Evolutionary conservation across 2,329 filamentous ascomycete species (phyloP), one percentile per base, ranked within the genome.

Genomic region (Phyllosticta paracitricarpa): DNA sequence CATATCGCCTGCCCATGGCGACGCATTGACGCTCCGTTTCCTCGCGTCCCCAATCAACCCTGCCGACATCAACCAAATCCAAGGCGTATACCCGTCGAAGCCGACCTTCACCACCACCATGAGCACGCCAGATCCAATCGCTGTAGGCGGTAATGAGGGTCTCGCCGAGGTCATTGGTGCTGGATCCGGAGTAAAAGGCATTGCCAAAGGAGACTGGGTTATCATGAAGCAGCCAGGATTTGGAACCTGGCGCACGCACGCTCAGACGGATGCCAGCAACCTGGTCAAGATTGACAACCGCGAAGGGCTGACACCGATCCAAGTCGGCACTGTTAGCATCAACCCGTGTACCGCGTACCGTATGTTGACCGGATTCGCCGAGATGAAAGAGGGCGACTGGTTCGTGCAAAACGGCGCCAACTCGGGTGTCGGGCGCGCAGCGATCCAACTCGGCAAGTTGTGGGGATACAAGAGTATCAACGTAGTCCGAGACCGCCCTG

Each of bases 391-490:
- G n/a, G 89, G 92, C 60, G 88, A 95, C 61, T 99, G 93, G 92
- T 90, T 97, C 71, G 86, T 99, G 55, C 94, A 99, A 76, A 99
- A 99, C 72, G 94, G 93, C 7, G 94, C 93, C 51, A 99, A 99
- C 75, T 91, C 86, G 52, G 94, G 91, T 10, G 94, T 99, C 17
- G 94, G 94, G 1, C 81, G 94, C 51, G 89, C 92, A 2, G 93
- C 91, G 10, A 94, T 97, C 65, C 94, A 99, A 76, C 79, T 99
- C 1, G 93, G 84, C 1, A 81, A 78, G 67, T 81, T 91, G 59
- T 97, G 92, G 93, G 93, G 93, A 0, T 82, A 94, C 69, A 87
- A 90, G 70, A 95, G 88, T 71, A 89, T 99, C 74, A 97, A 97
- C 72, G 81, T 99, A 25, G 81, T 99, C 51, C 84, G 94, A 12